Evolutionary conservation across 345 rosid species (phyloP).

Genomic region (Linum tenue): DNA sequence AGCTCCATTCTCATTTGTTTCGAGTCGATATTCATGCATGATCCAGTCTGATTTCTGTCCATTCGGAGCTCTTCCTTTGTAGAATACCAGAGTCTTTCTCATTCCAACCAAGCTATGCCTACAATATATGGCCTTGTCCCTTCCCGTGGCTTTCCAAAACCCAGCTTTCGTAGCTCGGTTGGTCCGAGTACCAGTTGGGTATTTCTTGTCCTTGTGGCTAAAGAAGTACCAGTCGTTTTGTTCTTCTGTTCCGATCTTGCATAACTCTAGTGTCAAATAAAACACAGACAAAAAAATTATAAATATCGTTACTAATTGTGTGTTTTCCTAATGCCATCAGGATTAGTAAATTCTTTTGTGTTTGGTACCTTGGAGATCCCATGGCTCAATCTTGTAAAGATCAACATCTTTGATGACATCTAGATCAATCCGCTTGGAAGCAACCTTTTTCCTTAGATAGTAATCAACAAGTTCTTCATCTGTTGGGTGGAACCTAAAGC

Average conservation of each 20-base stretch:
- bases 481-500: conserved; percentile 10
- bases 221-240: conserved; percentile 98
- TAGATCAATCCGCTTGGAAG: conserved; percentile 6
- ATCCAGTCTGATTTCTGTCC: conserved; percentile 96
- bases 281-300: neutral
- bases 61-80: conserved; percentile 93
- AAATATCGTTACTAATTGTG: neutral
- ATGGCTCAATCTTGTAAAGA: conserved; percentile 10
- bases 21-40: conserved; percentile 97
- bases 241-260: conserved; percentile 80
- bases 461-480: conserved; percentile 10
- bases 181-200: conserved; percentile 96
- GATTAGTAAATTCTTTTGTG: too few species aligned
- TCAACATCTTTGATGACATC: conserved; percentile 11
- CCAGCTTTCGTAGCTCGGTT: conserved; percentile 96
- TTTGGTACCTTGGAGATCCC: conserved; percentile 9
- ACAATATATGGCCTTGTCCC: conserved; percentile 79
- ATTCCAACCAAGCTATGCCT: conserved; percentile 73
- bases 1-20: conserved; percentile 79
- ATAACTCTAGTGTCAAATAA: conserved; percentile 34
- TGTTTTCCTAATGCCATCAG: neutral
- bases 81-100: conserved; percentile 93
- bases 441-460: conserved; percentile 8
- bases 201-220: conserved; percentile 97
- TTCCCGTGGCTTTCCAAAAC: conserved; percentile 98